A percentile compares a stretch with the other conserved stretches of the same genome.
Conservation (phyloP, 1,284 basidiomycete species). For the Trichosporon faecale region DNA sequence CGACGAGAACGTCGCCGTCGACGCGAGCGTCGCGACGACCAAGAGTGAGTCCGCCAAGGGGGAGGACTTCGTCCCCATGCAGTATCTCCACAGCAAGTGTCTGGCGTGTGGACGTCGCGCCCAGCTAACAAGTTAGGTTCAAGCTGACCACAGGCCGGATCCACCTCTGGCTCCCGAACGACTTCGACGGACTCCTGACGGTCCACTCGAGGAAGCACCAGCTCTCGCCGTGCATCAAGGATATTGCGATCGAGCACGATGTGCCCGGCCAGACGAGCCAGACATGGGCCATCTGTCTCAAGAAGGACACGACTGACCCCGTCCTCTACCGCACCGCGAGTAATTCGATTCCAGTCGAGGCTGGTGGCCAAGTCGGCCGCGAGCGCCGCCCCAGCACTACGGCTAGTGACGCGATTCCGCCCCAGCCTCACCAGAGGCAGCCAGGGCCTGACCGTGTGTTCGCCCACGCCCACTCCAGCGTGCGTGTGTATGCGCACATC, state of each 20-base stretch:
- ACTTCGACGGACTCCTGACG: background rate
- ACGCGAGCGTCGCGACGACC: background rate
- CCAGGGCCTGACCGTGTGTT: background rate
- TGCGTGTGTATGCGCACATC: background rate
- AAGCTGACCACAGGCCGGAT: background rate
- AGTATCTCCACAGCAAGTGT: background rate
- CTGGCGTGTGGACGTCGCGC: background rate
- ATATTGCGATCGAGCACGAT: background rate
- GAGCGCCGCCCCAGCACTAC: background rate
- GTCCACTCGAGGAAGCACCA: background rate
- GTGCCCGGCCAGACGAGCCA: background rate
- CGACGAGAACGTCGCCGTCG: background rate
- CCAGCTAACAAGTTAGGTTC: background rate
- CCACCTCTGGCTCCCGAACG: slow-evolving; percentile 4
- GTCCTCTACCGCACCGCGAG: background rate
- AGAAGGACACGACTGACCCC: background rate
- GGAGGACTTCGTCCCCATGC: background rate
- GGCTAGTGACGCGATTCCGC: background rate
- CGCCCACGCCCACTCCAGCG: background rate
- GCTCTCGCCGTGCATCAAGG: background rate
- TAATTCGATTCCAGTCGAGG: background rate
- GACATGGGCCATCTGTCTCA: background rate
- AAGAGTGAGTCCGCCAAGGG: background rate
- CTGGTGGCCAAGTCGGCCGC: background rate
- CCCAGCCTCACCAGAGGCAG: background rate